These are phyloP conservation scores for Kazachstania psychrophila DNA, from an alignment of 805 yeast species.

Conservation along the genomic window DNA sequence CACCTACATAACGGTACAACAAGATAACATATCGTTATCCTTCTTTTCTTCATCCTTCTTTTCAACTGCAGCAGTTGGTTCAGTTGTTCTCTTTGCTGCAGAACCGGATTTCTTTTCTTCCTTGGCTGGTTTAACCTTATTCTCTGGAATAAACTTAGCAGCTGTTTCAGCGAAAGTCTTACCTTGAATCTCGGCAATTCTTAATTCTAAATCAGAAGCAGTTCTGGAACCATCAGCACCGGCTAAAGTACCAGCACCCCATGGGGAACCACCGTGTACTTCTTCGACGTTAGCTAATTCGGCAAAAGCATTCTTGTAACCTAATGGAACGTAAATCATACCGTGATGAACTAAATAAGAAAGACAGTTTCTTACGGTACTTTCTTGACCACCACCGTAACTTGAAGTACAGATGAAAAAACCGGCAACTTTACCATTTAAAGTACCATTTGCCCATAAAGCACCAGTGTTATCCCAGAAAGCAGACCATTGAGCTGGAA, in stretches of 20 bases:
- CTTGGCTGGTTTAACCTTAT: neutral
- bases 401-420: slow-evolving; percentile 62
- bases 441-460: slow-evolving; percentile 66
- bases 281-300: slow-evolving; percentile 51
- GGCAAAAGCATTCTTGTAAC: slow-evolving; percentile 53
- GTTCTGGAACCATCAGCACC: slow-evolving; percentile 69
- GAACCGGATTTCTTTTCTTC: neutral
- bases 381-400: slow-evolving; percentile 75
- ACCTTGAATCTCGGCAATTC: slow-evolving; percentile 64
- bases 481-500: slow-evolving; percentile 68
- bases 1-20: slow-evolving; percentile 29
- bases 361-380: slow-evolving; percentile 53
- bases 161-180: slow-evolving; percentile 45
- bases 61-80: slow-evolving; percentile 32
- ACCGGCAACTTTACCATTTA: slow-evolving; percentile 71
- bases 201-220: slow-evolving; percentile 55
- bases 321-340: slow-evolving; percentile 67
- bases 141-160: slow-evolving; percentile 8
- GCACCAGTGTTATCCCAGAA: slow-evolving; percentile 77
- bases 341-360: slow-evolving; percentile 70
- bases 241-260: slow-evolving; percentile 84
- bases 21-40: slow-evolving; percentile 16
- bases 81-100: slow-evolving; percentile 16
- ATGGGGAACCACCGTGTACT: slow-evolving; percentile 76
- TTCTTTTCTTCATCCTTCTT: slow-evolving; percentile 18